Base-by-base conservation (phyloP, 495 filamentous ascomycete species). In the Hypoxylon fragiforme region DNA sequence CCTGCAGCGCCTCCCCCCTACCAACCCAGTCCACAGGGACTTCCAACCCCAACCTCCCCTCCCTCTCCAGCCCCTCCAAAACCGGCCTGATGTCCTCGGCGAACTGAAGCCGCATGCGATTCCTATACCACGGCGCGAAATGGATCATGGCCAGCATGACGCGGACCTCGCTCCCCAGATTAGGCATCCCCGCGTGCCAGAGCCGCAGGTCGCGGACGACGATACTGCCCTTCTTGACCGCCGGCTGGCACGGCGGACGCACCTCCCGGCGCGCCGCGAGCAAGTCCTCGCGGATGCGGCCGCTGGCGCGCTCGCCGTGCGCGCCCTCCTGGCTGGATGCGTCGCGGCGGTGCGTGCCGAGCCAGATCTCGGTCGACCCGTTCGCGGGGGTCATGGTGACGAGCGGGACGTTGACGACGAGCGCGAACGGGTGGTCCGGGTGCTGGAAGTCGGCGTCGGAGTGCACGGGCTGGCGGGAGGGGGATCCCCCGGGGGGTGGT, bases 181-280 rank as follows among this genome's bases (percentile, higher is more conserved):
- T 86, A 7, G 80, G 81, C 71, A 81, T 80, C 0, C 82, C 82
- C 5, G 77, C 80, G 64, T 85, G 81, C 81, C 81, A 86, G 3
- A 85, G 70, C 16, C 82, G 62, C 44, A 84, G 63, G 62, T 85
- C 81, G 3, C 83, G 69, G 7, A 85, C 53, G 18, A 82, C 62
- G 7, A 84, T 57, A 36, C 75, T 75, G 0, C 82, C 80, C 45
- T 81, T 83, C 18, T 73, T 70, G 1, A 81, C 69, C 3, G 62
- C 46, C 0, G 77, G 77, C 59, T 85, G 81, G 16, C 69, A 63
- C 2, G 80, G 81, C 0, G 58, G 32, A 2, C 75, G 56, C 3
- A 68, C 57, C n/a, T 50, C 55, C 7, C 70, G 53, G 12, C 70
- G 66, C 45, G 68, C 60, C 13, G 76, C 70, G 4, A 84, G 56